These are phyloP conservation scores for Neopestalotiopsis rosae DNA, from an alignment of 2,329 filamentous ascomycete species.

Conservation along the genomic window DNA sequence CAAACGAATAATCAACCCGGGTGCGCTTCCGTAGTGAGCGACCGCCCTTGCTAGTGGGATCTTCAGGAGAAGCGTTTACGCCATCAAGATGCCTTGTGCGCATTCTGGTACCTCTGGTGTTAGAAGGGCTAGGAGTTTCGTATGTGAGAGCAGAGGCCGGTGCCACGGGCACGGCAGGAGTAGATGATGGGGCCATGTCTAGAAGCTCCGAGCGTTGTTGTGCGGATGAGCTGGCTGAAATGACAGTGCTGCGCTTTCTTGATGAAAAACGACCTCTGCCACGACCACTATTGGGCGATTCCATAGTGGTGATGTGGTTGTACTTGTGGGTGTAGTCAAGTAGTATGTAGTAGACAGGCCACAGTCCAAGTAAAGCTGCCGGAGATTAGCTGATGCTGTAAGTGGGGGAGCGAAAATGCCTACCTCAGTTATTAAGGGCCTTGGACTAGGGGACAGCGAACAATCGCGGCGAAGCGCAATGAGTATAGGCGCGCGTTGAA, in stretches of 20 bases:
- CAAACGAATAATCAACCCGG: constrained; percentile 62
- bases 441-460: constrained; percentile 2
- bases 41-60: constrained; percentile 59
- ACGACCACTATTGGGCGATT: constrained; percentile 32
- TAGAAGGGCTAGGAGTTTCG: constrained; percentile 36
- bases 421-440: background rate
- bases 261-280: constrained; percentile 31
- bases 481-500: background rate
- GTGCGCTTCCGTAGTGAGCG: constrained; percentile 63
- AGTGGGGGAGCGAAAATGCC: constrained; percentile 33
- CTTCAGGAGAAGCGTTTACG: constrained; percentile 46
- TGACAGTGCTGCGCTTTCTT: constrained; percentile 32
- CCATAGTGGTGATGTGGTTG: constrained; percentile 28
- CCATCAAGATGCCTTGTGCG: constrained; percentile 47
- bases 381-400: constrained; percentile 36
- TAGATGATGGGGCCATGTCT: constrained; percentile 26
- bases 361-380: constrained; percentile 18
- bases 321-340: background rate
- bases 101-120: constrained; percentile 46
- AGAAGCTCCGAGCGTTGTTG: constrained; percentile 26
- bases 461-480: background rate
- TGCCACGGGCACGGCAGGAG: constrained; percentile 25
- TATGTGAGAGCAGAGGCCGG: constrained; percentile 29
- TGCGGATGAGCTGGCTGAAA: constrained; percentile 28
- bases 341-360: background rate